These are phyloP conservation scores for Scenedesmus sp. DNA, from an alignment of 163 green algal genomes.

Conservation along the genomic window DNA sequence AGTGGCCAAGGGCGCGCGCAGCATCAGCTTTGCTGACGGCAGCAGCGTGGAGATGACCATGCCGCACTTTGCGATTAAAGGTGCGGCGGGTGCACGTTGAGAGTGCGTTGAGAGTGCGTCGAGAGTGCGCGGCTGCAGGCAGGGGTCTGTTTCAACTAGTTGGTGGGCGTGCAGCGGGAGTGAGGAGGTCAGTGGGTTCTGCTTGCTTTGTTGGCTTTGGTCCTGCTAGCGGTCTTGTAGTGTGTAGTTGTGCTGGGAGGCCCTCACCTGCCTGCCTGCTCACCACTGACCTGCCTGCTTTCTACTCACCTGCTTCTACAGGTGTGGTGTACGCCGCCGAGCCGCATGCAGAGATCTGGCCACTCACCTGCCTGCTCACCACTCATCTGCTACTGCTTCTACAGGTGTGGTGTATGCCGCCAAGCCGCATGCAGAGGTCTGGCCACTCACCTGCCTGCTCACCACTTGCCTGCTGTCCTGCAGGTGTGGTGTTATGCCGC, in stretches of 20 bases:
- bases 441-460: background rate
- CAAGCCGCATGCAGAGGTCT: background rate
- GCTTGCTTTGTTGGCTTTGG: background rate
- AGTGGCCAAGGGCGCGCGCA: conserved; percentile 76
- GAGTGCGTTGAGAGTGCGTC: background rate
- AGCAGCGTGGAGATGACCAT: conserved; percentile 70
- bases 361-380: background rate
- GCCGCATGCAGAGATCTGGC: background rate
- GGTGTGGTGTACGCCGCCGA: background rate
- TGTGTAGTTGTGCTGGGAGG: background rate
- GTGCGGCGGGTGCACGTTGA: background rate
- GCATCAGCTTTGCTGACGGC: conserved; percentile 82
- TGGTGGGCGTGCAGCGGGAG: too few relatives aligned
- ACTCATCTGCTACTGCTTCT: background rate
- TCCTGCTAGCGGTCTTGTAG: background rate
- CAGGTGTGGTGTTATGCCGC: background rate
- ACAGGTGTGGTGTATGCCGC: background rate
- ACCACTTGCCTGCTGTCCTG: background rate
- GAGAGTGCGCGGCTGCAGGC: background rate
- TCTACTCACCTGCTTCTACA: background rate
- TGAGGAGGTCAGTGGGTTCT: background rate
- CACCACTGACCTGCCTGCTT: background rate
- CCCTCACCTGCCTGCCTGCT: background rate
- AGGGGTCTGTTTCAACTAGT: background rate
- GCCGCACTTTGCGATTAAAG: conserved; percentile 52